These are phyloP conservation scores for Monilinia vaccinii-corymbosi DNA, from an alignment of 2,329 filamentous ascomycete species.

Conservation along the genomic window DNA sequence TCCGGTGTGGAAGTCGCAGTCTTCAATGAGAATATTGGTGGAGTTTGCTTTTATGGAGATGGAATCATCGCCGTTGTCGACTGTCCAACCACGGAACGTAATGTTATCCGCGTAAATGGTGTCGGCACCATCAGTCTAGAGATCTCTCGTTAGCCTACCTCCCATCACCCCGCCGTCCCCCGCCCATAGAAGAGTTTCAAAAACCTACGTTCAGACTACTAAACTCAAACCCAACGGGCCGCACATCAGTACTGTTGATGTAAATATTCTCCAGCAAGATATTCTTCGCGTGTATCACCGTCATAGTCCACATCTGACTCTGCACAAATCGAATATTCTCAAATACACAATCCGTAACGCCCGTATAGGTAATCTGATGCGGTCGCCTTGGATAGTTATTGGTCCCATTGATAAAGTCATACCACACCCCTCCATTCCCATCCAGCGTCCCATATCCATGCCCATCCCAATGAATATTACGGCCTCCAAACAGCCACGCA, in stretches of 20 bases:
- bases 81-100: constrained; percentile 40
- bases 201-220: constrained; percentile 6
- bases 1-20: constrained; percentile 41
- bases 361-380: constrained; percentile 42
- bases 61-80: constrained; percentile 44
- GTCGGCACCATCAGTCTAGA: constrained; percentile 40
- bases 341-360: constrained; percentile 39
- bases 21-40: constrained; percentile 42
- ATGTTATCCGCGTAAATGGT: constrained; percentile 45
- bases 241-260: constrained; percentile 37
- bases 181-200: too few species aligned
- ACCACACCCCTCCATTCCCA: constrained; percentile 53
- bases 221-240: constrained; percentile 1
- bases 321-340: constrained; percentile 42
- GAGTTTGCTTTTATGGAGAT: constrained; percentile 48
- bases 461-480: constrained; percentile 41
- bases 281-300: constrained; percentile 32
- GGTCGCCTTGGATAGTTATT: constrained; percentile 42
- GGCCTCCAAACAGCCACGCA: constrained; percentile 46
- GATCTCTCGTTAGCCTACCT: constrained; percentile 35
- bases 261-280: constrained; percentile 42
- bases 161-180: too few species aligned
- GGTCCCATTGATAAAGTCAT: constrained; percentile 38
- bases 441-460: constrained; percentile 44
- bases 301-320: constrained; percentile 53